These are phyloP conservation scores for Pythium utonaiense DNA, from an alignment of 352 stramenopile species.

Conservation along the genomic window DNA sequence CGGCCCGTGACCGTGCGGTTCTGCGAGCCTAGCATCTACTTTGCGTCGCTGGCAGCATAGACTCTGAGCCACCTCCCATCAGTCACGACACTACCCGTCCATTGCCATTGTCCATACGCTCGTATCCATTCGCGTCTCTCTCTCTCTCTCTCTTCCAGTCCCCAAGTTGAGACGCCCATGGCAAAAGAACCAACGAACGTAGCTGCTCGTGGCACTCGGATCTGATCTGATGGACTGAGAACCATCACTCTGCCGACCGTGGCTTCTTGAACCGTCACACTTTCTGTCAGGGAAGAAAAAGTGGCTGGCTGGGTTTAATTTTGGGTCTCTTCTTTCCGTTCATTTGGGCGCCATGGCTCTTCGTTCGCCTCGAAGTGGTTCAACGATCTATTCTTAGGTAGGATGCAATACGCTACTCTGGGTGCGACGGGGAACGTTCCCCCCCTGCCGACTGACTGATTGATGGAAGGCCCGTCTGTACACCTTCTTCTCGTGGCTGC, in stretches of 20 bases:
- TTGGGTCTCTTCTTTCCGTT: not conserved
- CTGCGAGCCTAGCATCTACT: constrained; percentile 76
- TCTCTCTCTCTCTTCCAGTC: no score
- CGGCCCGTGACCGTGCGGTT: constrained; percentile 68
- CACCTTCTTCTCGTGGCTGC: not conserved
- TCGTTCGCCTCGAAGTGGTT: not conserved
- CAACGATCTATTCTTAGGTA: not conserved
- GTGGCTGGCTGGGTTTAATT: no score
- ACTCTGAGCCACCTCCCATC: not conserved
- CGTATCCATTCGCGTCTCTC: no score
- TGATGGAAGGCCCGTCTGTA: constrained; percentile 1
- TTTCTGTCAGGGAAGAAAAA: not conserved
- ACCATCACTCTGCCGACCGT: not conserved
- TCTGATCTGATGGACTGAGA: not conserved
- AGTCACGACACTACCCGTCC: not conserved
- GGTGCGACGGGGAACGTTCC: not conserved
- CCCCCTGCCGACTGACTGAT: not conserved
- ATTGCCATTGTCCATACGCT: no score
- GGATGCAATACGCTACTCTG: not conserved
- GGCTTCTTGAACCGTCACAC: constrained; percentile 1
- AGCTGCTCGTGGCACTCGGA: not conserved
- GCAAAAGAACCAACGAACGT: not conserved
- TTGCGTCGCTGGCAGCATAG: constrained; percentile 37
- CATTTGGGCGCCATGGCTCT: not conserved
- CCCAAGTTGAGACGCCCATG: no score